Evolutionary conservation across 2,329 filamentous ascomycete species (phyloP).

Genomic region (Colletotrichum caudatum): DNA sequence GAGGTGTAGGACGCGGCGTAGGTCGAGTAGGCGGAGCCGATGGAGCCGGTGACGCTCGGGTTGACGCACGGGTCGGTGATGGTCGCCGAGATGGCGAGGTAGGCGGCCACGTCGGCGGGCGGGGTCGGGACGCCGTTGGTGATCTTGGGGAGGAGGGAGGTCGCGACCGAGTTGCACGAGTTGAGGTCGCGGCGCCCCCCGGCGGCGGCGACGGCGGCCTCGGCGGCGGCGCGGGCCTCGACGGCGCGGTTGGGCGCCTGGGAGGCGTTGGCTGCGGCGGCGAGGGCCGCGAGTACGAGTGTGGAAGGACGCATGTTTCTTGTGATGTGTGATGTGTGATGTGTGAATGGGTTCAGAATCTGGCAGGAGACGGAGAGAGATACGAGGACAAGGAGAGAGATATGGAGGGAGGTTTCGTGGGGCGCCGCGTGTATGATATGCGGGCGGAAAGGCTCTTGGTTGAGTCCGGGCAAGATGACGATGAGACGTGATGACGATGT

Average conservation of each 20-base stretch:
- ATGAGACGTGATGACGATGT: background rate
- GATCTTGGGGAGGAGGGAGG: slow-evolving; percentile 42
- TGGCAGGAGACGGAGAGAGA: too few species aligned
- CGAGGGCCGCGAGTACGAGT: slow-evolving; percentile 11
- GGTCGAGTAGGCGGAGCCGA: slow-evolving; percentile 46
- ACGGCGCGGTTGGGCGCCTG: slow-evolving; percentile 4
- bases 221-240: slow-evolving; percentile 1
- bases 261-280: background rate
- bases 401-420: background rate
- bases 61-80: slow-evolving; percentile 45
- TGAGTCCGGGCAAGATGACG: background rate
- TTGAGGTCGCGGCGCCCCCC: slow-evolving; percentile 31
- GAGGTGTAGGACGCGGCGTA: slow-evolving; percentile 44
- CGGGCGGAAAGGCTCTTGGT: background rate
- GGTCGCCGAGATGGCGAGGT: slow-evolving; percentile 44
- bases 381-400: too few species aligned
- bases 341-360: background rate
- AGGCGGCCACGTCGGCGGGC: slow-evolving; percentile 41
- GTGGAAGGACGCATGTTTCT: slow-evolving; percentile 20
- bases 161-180: slow-evolving; percentile 41
- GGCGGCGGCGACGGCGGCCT: slow-evolving; percentile 6
- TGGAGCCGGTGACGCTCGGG: slow-evolving; percentile 46
- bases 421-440: background rate
- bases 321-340: background rate
- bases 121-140: slow-evolving; percentile 44